Evolutionary conservation across 1,139 yeast genomes (phyloP), one percentile per base, ranked within the genome.

Genomic region (Suhomyces kunorum): DNA sequence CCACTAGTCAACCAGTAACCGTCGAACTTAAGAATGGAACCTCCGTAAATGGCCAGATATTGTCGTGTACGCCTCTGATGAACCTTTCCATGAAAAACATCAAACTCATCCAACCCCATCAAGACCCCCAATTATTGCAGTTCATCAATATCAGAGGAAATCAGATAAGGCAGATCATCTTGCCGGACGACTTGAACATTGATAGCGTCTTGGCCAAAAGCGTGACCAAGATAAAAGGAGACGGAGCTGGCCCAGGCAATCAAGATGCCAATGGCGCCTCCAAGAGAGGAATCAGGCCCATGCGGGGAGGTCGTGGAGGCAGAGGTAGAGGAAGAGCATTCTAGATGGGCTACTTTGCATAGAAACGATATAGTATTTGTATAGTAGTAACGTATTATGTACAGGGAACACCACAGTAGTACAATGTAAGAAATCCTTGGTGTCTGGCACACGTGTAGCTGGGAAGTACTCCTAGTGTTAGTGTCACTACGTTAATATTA

Each of bases 1-100:
- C 74, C 51, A 81, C 86, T 33, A 83, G 82, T 47, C 98, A 90
- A 64, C 82, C 90, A 32, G 92, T 92, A 6, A 92, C 94, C 39
- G 87, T 92, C 18, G 98, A 92, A 59, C 71, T 92, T 56, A 92
- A 92, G 62, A 89, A 92, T 61, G 98, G 98, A 23, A 64, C 61
- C 43, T 61, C 71, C 11, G 63, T 71, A 20, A 64, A 64, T 44
- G 78, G 78, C 1, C 72, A 68, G 46, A 55, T 92, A 29, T 78
- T 87, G 32, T 80, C 90, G 6, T 96, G 95, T 31, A 76, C 95
- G 5, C 96, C 97, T 24, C 80, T 87, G 51, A 92, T 92, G 98
- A 92, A 92, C 64, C 81, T 94, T 32, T 81, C 90, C 5, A 64
- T 92, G 50, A 83, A 87, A 51, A 87, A 85, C 50, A 94, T 88